Percentiles rank a stretch among this genome's conserved stretches.
Evolutionary conservation across 305 asterid species (phyloP).

Genomic region (Fraxinus dipetala): DNA sequence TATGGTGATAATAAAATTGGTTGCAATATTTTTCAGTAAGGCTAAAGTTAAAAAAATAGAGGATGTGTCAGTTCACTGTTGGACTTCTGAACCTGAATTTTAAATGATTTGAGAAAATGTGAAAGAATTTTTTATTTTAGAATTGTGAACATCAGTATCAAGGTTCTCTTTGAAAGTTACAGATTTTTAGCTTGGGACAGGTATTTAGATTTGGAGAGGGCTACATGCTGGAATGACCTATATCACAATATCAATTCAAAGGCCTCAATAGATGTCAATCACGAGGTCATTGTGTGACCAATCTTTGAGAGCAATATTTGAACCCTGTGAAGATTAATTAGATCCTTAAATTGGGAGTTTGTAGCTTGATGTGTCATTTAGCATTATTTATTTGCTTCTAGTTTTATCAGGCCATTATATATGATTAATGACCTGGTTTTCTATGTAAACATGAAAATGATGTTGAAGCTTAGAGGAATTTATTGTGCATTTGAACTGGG

Average conservation of each 20-base stretch:
- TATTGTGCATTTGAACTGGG: not conserved
- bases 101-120: not conserved
- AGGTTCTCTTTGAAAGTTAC: not conserved
- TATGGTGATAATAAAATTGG: not conserved
- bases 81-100: not conserved
- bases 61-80: not conserved
- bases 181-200: not conserved
- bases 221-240: not conserved
- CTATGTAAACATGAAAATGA: not conserved
- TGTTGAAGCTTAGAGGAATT: not conserved
- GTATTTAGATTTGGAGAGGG: not conserved
- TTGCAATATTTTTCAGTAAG: not conserved
- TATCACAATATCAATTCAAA: not conserved
- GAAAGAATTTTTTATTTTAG: not conserved
- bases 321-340: not conserved
- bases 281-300: not conserved
- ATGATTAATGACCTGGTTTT: not conserved
- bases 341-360: not conserved
- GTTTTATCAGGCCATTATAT: not conserved
- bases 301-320: not conserved
- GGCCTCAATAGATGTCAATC: not conserved
- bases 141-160: not conserved
- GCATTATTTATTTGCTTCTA: not conserved
- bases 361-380: not conserved
- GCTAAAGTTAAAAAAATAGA: not conserved